These are phyloP conservation scores for Lepiota subincarnata DNA, from an alignment of 768 basidiomycete species.

Conservation along the genomic window DNA sequence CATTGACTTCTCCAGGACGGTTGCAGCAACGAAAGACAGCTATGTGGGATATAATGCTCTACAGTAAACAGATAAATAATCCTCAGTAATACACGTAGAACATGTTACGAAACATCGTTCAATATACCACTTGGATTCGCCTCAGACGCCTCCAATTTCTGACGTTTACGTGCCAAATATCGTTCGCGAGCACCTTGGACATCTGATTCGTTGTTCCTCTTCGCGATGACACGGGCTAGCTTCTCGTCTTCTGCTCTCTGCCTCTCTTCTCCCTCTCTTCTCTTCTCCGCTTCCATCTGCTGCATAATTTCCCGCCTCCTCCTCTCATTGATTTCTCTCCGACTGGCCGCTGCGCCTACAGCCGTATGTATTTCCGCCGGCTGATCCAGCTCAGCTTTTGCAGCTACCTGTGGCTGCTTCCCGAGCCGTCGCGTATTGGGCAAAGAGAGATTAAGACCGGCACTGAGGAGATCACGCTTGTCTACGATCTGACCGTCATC, in stretches of 20 bases:
- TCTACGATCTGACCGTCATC: constrained; percentile 98
- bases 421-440: constrained; percentile 76
- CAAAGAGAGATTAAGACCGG: constrained; percentile 87
- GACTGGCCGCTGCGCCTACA: constrained; percentile 77
- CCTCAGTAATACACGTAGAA: not conserved
- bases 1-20: constrained; percentile 4
- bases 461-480: constrained; percentile 85
- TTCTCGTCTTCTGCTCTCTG: constrained; percentile 59
- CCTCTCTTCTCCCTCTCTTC: constrained; percentile 52
- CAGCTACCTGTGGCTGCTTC: constrained; percentile 28
- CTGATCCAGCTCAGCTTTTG: constrained; percentile 22
- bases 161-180: constrained; percentile 76
- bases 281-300: constrained; percentile 75
- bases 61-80: constrained; percentile 3
- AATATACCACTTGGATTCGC: constrained; percentile 5
- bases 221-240: constrained; percentile 61
- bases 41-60: not conserved
- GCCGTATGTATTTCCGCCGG: constrained; percentile 58
- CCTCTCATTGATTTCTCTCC: constrained; percentile 80
- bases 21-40: not conserved
- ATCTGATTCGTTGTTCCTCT: constrained; percentile 71
- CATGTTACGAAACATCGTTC: not conserved
- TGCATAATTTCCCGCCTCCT: constrained; percentile 70
- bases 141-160: constrained; percentile 51
- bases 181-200: constrained; percentile 72